These are phyloP conservation scores for Neonectria neomacrospora DNA, from an alignment of 2,329 filamentous ascomycete species.

Conservation along the genomic window DNA sequence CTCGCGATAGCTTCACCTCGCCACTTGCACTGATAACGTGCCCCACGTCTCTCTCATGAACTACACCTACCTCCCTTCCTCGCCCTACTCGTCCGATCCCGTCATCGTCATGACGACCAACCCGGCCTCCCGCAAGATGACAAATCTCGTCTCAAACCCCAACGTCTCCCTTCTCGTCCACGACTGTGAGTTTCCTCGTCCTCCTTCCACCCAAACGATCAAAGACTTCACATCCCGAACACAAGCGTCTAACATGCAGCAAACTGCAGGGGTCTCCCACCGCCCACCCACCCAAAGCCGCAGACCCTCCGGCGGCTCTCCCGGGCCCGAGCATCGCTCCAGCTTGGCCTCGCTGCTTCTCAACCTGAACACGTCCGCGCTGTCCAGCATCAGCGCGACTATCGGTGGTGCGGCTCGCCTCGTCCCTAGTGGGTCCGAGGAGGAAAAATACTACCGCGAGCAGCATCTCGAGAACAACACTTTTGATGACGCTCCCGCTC, in stretches of 20 bases:
- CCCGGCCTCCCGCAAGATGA: conserved; percentile 79
- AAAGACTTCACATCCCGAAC: neutral
- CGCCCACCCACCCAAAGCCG: conserved; percentile 80
- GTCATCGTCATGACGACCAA: conserved; percentile 96
- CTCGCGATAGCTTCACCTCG: conserved; percentile 82
- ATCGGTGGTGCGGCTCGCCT: conserved; percentile 90
- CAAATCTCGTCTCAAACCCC: conserved; percentile 85
- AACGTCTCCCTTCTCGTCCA: conserved; percentile 95
- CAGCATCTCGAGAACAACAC: conserved; percentile 93
- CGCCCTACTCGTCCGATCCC: conserved; percentile 74
- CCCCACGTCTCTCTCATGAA: conserved; percentile 98
- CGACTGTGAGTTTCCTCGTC: conserved; percentile 68
- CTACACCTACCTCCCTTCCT: conserved; percentile 93
- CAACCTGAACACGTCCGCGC: conserved; percentile 88
- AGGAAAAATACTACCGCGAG: conserved; percentile 85
- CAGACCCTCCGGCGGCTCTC: conserved; percentile 69
- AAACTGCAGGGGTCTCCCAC: conserved; percentile 79
- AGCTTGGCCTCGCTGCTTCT: conserved; percentile 85
- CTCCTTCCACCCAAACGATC: neutral
- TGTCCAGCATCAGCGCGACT: conserved; percentile 90
- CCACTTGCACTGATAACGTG: conserved; percentile 83
- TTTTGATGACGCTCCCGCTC: conserved; percentile 68
- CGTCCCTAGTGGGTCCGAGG: conserved; percentile 76
- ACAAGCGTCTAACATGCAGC: conserved; percentile 13
- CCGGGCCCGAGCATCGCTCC: conserved; percentile 72